Evolutionary conservation across 176 grass and related monocot genomes (phyloP).

Genomic region (Carex myosuroides): DNA sequence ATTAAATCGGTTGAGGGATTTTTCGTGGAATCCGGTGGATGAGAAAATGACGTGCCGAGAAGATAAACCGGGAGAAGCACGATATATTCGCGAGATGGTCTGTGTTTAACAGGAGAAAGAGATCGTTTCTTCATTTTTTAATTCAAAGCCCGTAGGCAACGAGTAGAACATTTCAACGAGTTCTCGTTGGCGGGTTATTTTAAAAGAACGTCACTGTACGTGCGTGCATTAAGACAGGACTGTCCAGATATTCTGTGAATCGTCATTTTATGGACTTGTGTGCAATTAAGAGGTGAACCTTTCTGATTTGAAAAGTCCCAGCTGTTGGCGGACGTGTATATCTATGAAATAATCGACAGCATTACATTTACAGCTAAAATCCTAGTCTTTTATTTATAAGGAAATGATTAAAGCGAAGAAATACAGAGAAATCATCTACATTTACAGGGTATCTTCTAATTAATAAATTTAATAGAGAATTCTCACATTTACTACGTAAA

Average conservation of each 20-base stretch:
- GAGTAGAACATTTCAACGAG: conserved; percentile 10
- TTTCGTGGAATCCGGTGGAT: conserved; percentile 27
- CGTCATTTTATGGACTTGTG: background rate
- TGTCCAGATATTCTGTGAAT: background rate
- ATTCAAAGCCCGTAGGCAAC: background rate
- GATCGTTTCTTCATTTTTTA: background rate
- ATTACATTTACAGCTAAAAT: background rate
- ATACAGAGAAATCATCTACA: background rate
- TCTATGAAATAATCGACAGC: background rate
- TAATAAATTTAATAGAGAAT: background rate
- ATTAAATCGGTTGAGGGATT: conserved; percentile 22
- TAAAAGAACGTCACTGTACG: background rate
- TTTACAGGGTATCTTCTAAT: background rate
- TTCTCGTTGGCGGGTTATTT: background rate
- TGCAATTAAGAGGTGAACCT: background rate
- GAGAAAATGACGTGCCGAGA: background rate
- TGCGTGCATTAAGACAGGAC: background rate
- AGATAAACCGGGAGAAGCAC: background rate
- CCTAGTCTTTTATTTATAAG: background rate
- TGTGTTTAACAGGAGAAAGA: background rate
- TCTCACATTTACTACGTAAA: too few species aligned
- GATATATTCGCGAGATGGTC: background rate
- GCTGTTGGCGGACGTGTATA: background rate
- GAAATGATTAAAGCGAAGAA: background rate
- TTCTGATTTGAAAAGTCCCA: background rate